Evolutionary conservation across 2,329 filamentous ascomycete species (phyloP).

Genomic region (Magnaporthiopsis incrustans): DNA sequence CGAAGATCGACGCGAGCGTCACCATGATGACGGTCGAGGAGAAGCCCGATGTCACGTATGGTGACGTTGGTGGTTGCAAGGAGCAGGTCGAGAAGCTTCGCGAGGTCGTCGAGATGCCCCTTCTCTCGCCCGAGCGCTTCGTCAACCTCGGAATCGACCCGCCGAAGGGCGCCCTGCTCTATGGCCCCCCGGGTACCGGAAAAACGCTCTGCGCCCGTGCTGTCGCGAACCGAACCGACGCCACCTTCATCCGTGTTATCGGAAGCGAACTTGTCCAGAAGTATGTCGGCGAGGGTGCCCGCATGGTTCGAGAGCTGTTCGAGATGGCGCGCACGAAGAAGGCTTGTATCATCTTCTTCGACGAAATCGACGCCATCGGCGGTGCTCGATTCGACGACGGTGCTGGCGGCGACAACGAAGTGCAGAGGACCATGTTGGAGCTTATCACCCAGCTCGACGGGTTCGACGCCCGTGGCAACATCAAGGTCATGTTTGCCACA

Average conservation of each 20-base stretch:
- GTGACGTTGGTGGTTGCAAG: slow-evolving; percentile 97
- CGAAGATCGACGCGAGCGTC: slow-evolving; percentile 97
- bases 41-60: slow-evolving; percentile 98
- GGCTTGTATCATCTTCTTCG: slow-evolving; percentile 99
- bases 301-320: slow-evolving; percentile 97
- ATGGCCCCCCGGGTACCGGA: slow-evolving; percentile 95
- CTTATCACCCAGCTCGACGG: slow-evolving; percentile 97
- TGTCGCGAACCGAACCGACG: slow-evolving; percentile 95
- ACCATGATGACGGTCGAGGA: slow-evolving; percentile 99
- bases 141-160: slow-evolving; percentile 98
- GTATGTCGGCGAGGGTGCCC: slow-evolving; percentile 94
- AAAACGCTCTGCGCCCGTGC: slow-evolving; percentile 97
- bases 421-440: slow-evolving; percentile 97
- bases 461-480: slow-evolving; percentile 96
- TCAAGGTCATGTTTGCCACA: slow-evolving; percentile 99
- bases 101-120: slow-evolving; percentile 97
- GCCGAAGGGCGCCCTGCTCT: slow-evolving; percentile 92
- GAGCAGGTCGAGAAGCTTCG: slow-evolving; percentile 98
- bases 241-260: slow-evolving; percentile 97
- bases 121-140: slow-evolving; percentile 92
- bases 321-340: slow-evolving; percentile 99
- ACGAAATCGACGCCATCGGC: slow-evolving; percentile 97
- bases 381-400: slow-evolving; percentile 98
- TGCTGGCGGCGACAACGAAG: slow-evolving; percentile 92
- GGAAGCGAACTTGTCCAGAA: slow-evolving; percentile 97